Conservation (phyloP, 495 filamentous ascomycete genomes). For the Neurospora tetraspora region DNA sequence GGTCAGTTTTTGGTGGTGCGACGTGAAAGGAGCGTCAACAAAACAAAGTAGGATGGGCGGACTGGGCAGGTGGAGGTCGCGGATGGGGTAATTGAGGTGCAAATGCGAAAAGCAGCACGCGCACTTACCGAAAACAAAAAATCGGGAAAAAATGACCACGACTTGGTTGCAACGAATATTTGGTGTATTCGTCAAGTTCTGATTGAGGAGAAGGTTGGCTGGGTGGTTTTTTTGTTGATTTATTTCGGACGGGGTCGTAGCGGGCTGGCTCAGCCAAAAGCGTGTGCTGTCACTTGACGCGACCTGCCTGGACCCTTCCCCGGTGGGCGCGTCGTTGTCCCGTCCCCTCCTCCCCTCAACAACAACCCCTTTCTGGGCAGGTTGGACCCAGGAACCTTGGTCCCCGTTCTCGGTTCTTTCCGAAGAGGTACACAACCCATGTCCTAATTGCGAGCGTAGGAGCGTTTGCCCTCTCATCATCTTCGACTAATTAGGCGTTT, state of each 20-base stretch:
- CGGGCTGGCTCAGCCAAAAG: neutral
- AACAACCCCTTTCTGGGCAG: neutral
- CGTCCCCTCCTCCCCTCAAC: neutral
- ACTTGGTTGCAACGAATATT: neutral
- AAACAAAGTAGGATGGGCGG: neutral
- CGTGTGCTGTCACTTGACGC: neutral
- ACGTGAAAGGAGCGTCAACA: neutral
- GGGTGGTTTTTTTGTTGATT: neutral
- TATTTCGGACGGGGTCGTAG: neutral
- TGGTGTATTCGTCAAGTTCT: neutral
- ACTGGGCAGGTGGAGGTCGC: neutral
- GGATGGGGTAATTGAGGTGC: neutral
- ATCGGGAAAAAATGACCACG: neutral
- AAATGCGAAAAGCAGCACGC: neutral
- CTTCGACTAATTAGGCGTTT: neutral
- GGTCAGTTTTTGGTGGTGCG: neutral
- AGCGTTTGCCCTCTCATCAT: neutral
- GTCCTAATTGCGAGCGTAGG: neutral
- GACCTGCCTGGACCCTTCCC: neutral
- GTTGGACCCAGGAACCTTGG: neutral
- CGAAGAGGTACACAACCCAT: neutral
- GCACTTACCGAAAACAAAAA: neutral
- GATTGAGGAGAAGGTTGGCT: neutral
- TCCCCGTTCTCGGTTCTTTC: neutral
- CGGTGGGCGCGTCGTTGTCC: neutral